These are phyloP conservation scores for Daucus carota DNA, from an alignment of 129 eudicot species.

Conservation along the genomic window DH1_v3.0 NC_030386.2:38819001-38819500, in stretches of 20 bases:
- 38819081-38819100: slow-evolving; percentile 14
- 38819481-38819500: slow-evolving; percentile 31
- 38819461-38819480: slow-evolving; percentile 42
- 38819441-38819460: slow-evolving; percentile 74
- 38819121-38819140: slow-evolving; percentile 72
- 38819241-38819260: slow-evolving; percentile 99
- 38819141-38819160: slow-evolving; percentile 85
- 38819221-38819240: slow-evolving; percentile 91
- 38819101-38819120: slow-evolving; percentile 26
- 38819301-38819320: slow-evolving; percentile 78
- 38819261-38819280: slow-evolving; percentile 83
- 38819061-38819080: slow-evolving; percentile 26
- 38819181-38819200: slow-evolving; percentile 74
- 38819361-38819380: slow-evolving; percentile 76
- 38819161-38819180: slow-evolving; percentile 55
- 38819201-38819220: slow-evolving; percentile 79
- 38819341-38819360: slow-evolving; percentile 81
- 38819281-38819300: slow-evolving; percentile 61
- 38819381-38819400: slow-evolving; percentile 67
- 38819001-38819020: slow-evolving; percentile 61
- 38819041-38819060: slow-evolving; percentile 72
- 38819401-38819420: slow-evolving; percentile 88
- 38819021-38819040: slow-evolving; percentile 63
- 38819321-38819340: slow-evolving; percentile 83
- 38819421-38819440: slow-evolving; percentile 69